Conservation (phyloP, 1,284 basidiomycete species). For the Cryptococcus sp. region DNA sequence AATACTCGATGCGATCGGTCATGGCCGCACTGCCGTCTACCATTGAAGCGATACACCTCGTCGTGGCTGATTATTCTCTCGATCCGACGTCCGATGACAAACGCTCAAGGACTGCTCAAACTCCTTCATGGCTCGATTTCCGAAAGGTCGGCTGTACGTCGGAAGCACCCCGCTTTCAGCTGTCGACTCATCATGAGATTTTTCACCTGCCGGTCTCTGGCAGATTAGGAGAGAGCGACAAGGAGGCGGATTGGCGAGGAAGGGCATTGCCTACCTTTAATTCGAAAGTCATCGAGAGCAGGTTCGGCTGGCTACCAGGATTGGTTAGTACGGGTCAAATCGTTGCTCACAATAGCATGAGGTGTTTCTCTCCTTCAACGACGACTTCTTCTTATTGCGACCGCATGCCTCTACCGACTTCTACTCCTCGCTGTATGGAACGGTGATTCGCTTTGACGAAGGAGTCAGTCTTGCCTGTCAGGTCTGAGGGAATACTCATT, state of each 20-base stretch:
- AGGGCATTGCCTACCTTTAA: constrained; percentile 44
- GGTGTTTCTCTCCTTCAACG: constrained; percentile 37
- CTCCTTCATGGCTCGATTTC: constrained; percentile 42
- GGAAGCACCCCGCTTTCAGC: constrained; percentile 24
- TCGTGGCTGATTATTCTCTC: too few relatives aligned
- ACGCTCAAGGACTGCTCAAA: constrained; percentile 37
- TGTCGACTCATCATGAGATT: constrained; percentile 40
- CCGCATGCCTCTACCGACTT: constrained; percentile 40
- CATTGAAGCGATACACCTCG: constrained; percentile 36
- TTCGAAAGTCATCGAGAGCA: constrained; percentile 44
- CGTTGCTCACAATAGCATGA: constrained; percentile 18
- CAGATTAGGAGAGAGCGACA: constrained; percentile 15
- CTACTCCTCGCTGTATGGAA: constrained; percentile 41
- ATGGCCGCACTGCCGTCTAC: constrained; percentile 32
- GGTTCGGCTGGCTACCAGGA: constrained; percentile 41
- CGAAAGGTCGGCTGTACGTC: constrained; percentile 4
- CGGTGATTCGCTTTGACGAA: constrained; percentile 40
- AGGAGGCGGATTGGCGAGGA: constrained; percentile 29
- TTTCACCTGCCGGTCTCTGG: constrained; percentile 37
- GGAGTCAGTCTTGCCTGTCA: constrained; percentile 13
- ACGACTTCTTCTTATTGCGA: constrained; percentile 42
- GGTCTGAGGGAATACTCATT: too few relatives aligned
- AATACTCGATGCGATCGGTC: constrained; percentile 44
- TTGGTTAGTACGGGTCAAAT: constrained; percentile 15
- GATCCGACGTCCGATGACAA: too few relatives aligned